Conservation (phyloP, 345 rosid species). For the Cardiospermum halicacabum region DNA sequence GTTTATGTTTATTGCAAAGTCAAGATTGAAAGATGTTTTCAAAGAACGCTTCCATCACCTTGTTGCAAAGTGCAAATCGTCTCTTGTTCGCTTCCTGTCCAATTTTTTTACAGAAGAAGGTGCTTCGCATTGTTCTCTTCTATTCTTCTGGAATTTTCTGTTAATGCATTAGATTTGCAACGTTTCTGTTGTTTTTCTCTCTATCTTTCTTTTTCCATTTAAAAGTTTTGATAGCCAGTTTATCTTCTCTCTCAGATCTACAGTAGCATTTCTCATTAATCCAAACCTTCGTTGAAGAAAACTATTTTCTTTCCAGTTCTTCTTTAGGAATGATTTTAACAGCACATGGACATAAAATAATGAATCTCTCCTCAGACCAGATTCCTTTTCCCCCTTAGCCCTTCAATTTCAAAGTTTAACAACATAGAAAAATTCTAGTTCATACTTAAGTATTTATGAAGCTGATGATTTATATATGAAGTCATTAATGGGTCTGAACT, state of each 20-base stretch:
- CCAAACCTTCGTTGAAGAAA: background rate
- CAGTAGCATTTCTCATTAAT: background rate
- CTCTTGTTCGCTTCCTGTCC: constrained; percentile 61
- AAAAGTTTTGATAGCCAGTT: background rate
- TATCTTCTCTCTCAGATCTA: background rate
- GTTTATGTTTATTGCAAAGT: constrained; percentile 60
- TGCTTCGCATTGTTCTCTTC: constrained; percentile 15
- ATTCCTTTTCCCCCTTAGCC: no score
- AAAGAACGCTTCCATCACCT: constrained; percentile 58
- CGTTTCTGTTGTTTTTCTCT: no score
- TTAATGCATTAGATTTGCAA: background rate
- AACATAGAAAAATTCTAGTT: no score
- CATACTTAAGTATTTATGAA: no score
- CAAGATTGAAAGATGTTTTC: constrained; percentile 46
- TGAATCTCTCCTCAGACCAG: background rate
- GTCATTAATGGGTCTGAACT: no score
- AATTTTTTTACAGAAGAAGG: constrained; percentile 68
- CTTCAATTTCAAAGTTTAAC: no score
- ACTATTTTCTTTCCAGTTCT: background rate
- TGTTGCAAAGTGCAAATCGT: constrained; percentile 52
- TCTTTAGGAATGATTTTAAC: background rate
- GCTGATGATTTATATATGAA: no score
- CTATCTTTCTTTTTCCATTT: background rate
- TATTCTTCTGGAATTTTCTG: constrained; percentile 1
- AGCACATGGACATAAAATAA: background rate